Conservation (phyloP, 2,329 filamentous ascomycete genomes). For the Cladosporium colombiae region DNA sequence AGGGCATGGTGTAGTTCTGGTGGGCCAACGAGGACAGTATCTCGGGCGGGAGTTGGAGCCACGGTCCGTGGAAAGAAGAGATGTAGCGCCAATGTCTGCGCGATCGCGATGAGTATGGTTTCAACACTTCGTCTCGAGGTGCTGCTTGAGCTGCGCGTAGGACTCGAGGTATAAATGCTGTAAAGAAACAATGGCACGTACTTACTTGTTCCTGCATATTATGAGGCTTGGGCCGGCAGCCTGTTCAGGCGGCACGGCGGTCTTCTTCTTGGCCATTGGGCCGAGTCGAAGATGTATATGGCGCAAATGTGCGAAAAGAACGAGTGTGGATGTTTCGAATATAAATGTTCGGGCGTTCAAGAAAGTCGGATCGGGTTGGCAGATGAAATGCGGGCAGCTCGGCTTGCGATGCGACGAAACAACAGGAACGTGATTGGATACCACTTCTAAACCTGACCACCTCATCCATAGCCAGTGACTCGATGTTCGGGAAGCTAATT, state of each 20-base stretch:
- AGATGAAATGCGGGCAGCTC: slow-evolving; percentile 2
- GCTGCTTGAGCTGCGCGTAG: background rate
- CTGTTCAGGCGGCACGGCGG: slow-evolving; percentile 12
- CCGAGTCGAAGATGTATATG: background rate
- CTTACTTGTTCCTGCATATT: slow-evolving; percentile 70
- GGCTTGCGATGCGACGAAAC: background rate
- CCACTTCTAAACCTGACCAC: background rate
- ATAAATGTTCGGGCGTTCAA: background rate
- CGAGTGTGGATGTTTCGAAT: background rate
- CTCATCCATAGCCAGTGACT: background rate
- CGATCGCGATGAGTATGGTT: slow-evolving; percentile 13
- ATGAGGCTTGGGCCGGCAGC: slow-evolving; percentile 54
- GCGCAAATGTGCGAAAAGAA: background rate
- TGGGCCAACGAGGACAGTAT: slow-evolving; percentile 77
- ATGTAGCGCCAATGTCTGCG: slow-evolving; percentile 81
- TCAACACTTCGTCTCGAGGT: too few species aligned
- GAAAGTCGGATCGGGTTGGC: background rate
- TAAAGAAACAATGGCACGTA: slow-evolving; percentile 33
- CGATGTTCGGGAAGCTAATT: background rate
- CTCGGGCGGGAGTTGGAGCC: slow-evolving; percentile 77
- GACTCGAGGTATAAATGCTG: background rate
- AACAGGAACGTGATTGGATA: background rate
- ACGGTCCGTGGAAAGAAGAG: slow-evolving; percentile 78
- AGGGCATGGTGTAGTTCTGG: slow-evolving; percentile 75
- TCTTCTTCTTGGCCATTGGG: slow-evolving; percentile 14